Percentiles rank a stretch among this genome's conserved stretches.
Evolutionary conservation across 805 yeast genomes (phyloP).

Genomic region (Starmerella riodocensis): DNA sequence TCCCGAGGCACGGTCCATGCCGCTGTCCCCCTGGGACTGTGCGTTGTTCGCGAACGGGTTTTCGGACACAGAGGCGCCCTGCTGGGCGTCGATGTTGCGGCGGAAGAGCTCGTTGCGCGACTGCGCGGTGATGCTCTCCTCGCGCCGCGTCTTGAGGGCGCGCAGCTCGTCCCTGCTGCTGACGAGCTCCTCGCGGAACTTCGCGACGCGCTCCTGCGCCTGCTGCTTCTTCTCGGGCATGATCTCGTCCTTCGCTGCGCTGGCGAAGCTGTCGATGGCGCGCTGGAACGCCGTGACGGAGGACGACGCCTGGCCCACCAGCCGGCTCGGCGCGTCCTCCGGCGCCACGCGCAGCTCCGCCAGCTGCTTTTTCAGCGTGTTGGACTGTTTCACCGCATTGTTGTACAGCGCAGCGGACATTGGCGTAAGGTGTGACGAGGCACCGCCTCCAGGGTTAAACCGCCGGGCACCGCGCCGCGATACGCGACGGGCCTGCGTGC

Average conservation of each 20-base stretch:
- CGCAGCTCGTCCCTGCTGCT: constrained; percentile 41
- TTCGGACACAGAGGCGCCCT: constrained; percentile 16
- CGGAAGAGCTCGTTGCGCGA: constrained; percentile 43
- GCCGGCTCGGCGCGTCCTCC: constrained; percentile 56
- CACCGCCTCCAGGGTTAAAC: no score
- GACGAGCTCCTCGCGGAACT: constrained; percentile 35
- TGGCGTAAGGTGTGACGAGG: no score
- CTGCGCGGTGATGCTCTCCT: constrained; percentile 36
- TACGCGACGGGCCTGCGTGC: no score
- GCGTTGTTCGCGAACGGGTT: constrained; percentile 23
- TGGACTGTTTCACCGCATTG: constrained; percentile 79
- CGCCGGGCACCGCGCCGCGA: no score
- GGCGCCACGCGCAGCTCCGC: constrained; percentile 44
- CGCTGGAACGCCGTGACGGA: constrained; percentile 61
- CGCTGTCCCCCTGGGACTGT: constrained; percentile 5
- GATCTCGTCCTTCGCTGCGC: constrained; percentile 45
- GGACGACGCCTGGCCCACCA: constrained; percentile 66
- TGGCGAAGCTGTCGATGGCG: constrained; percentile 58
- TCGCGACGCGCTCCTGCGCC: constrained; percentile 46
- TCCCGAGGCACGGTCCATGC: constrained; percentile 41
- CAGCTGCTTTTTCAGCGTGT: constrained; percentile 55
- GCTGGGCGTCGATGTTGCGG: constrained; percentile 10
- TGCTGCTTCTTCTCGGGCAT: constrained; percentile 42
- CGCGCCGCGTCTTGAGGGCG: constrained; percentile 43
- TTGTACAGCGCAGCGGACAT: constrained; percentile 74